A percentile compares a stretch with the other conserved stretches of the same genome.
Conservation (phyloP, 257 asterid genomes). For the Lithospermum erythrorhizon region DNA sequence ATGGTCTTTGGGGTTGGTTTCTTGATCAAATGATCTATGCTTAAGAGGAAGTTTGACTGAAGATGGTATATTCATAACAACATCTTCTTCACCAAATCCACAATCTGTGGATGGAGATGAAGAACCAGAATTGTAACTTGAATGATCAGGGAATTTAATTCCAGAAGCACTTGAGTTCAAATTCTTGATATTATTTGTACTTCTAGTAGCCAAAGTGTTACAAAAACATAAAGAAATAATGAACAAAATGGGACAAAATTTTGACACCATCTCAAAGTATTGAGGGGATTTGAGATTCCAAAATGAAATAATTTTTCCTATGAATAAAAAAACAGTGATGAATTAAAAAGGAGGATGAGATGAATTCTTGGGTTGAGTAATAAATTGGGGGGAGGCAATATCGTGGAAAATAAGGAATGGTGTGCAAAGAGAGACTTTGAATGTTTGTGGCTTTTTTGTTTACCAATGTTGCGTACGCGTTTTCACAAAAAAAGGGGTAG, state of each 20-base stretch:
- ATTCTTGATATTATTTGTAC: conserved; percentile 7
- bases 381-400: not conserved
- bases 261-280: conserved; percentile 20
- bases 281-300: not conserved
- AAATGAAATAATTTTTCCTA: not conserved
- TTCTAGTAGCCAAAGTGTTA: conserved; percentile 21
- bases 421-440: conserved; percentile 13
- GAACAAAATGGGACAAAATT: conserved; percentile 17
- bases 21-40: conserved; percentile 33
- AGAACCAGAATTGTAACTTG: conserved; percentile 27
- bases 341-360: too few species aligned
- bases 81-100: conserved; percentile 11
- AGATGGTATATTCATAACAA: conserved; percentile 16
- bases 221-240: conserved; percentile 21
- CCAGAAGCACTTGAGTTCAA: conserved; percentile 33
- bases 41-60: conserved; percentile 47
- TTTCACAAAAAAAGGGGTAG: not conserved
- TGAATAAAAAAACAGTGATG: not conserved
- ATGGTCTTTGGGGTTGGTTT: conserved; percentile 23
- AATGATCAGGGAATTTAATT: conserved; percentile 33
- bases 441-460: not conserved
- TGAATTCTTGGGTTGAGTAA: not conserved
- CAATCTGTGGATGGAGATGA: conserved; percentile 31
- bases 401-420: conserved; percentile 10
- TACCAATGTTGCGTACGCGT: not conserved